A percentile compares a stretch with the other conserved stretches of the same genome.
These are phyloP conservation scores for Boletus insuetus DNA, from an alignment of 768 basidiomycete genomes.

Conservation along the genomic window DNA sequence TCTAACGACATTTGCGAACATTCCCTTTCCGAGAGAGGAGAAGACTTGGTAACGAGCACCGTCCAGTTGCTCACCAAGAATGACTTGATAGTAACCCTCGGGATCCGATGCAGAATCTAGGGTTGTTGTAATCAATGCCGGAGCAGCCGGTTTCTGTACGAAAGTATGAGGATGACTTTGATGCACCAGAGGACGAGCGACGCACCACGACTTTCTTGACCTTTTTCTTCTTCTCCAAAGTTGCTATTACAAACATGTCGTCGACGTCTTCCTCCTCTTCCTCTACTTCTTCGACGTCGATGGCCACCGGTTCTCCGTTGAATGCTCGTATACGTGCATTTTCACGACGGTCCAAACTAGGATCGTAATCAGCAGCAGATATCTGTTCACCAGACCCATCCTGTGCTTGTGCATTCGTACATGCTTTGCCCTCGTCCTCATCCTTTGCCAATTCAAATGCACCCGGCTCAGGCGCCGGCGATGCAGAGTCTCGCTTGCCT, in stretches of 20 bases:
- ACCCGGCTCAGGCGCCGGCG: conserved; percentile 55
- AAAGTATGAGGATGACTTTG: conserved; percentile 1
- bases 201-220: conserved; percentile 53
- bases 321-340: conserved; percentile 72
- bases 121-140: conserved; percentile 69
- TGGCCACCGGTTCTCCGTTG: conserved; percentile 34
- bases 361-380: conserved; percentile 92
- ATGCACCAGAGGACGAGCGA: not conserved
- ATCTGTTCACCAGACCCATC: conserved; percentile 62
- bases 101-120: conserved; percentile 89
- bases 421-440: conserved; percentile 47
- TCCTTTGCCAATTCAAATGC: conserved; percentile 71
- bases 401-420: conserved; percentile 44
- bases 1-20: conserved; percentile 97
- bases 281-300: conserved; percentile 49
- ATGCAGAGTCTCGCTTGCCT: conserved; percentile 54
- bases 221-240: conserved; percentile 48
- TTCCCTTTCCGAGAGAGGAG: conserved; percentile 94
- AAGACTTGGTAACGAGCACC: conserved; percentile 92
- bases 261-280: conserved; percentile 71
- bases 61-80: conserved; percentile 92
- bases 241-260: conserved; percentile 87
- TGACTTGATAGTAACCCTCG: conserved; percentile 94
- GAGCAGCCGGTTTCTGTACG: conserved; percentile 46
- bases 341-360: conserved; percentile 75